Percentiles rank a stretch among this genome's conserved stretches.
phyloP scores from a whole-genome alignment of 164 flowering plant genomes.

The Dillenia turbinata region DNA sequence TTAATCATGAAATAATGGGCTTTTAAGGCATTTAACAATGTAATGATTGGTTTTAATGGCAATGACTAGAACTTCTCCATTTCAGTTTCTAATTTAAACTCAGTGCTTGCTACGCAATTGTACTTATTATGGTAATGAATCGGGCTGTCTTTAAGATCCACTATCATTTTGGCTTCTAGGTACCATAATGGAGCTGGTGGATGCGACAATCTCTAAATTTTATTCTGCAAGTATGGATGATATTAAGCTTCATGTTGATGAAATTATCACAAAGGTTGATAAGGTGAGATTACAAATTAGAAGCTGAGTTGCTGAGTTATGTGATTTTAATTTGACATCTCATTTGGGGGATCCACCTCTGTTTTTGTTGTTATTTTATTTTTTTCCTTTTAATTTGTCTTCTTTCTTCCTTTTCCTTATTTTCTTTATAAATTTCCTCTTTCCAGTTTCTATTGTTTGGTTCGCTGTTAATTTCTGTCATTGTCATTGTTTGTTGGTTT shows the following conservation, averaged over 20 bases:
- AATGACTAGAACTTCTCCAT: too few relatives aligned
- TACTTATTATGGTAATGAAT: too few relatives aligned
- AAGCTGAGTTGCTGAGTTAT: background rate
- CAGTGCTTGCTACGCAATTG: too few relatives aligned
- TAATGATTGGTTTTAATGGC: too few relatives aligned
- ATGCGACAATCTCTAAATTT: slow-evolving; percentile 4
- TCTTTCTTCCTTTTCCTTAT: background rate
- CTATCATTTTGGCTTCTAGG: too few relatives aligned
- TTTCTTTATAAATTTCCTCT: background rate
- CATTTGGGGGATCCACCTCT: background rate
- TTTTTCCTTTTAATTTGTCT: background rate
- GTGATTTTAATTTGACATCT: too few relatives aligned
- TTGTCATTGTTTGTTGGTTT: too few relatives aligned
- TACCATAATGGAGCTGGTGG: slow-evolving; percentile 10
- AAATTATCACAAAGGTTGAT: slow-evolving; percentile 36
- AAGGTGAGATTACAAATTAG: slow-evolving; percentile 24
- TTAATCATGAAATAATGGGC: too few relatives aligned
- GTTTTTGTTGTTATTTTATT: background rate
- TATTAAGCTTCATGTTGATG: slow-evolving; percentile 35
- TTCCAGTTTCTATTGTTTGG: background rate
- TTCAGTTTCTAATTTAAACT: too few relatives aligned
- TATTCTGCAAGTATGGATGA: slow-evolving; percentile 23
- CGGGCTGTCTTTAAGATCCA: too few relatives aligned
- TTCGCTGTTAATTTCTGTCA: too few relatives aligned
- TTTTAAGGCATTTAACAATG: too few relatives aligned